phyloP scores from a whole-genome alignment of 2,329 filamentous ascomycete species.

The Monosporascus sp. region DNA sequence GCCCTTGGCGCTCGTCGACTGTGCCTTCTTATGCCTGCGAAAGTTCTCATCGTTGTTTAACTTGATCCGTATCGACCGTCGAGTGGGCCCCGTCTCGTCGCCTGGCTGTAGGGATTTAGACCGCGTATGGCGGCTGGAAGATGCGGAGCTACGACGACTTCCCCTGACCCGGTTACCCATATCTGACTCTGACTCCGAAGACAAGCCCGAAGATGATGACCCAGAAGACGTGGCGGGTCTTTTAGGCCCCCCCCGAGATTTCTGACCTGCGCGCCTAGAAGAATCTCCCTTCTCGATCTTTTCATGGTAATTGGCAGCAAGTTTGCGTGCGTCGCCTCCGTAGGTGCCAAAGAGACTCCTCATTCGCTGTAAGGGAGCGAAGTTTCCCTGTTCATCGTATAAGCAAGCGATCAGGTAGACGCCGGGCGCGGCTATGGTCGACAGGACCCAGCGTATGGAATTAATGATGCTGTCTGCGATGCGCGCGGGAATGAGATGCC shows the following conservation, averaged over 20 bases:
- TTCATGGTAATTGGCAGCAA: constrained; percentile 36
- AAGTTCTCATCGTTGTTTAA: constrained; percentile 71
- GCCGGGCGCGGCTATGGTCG: constrained; percentile 72
- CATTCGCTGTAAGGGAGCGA: constrained; percentile 72
- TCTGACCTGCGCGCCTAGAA: constrained; percentile 19
- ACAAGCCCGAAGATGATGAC: constrained; percentile 59
- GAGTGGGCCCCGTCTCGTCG: constrained; percentile 62
- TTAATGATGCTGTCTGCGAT: constrained; percentile 68
- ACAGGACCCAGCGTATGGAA: constrained; percentile 72
- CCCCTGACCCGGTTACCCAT: constrained; percentile 29
- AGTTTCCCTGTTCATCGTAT: constrained; percentile 72
- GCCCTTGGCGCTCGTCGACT: constrained; percentile 42
- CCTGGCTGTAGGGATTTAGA: constrained; percentile 55
- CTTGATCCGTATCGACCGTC: constrained; percentile 86
- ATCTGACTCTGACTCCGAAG: constrained; percentile 69
- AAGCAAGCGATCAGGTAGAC: constrained; percentile 80
- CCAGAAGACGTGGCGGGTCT: constrained; percentile 33
- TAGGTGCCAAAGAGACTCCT: constrained; percentile 55
- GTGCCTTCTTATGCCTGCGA: constrained; percentile 62
- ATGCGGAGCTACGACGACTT: constrained; percentile 20
- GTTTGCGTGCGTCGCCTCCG: constrained; percentile 40
- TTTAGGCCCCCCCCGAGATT: constrained; percentile 16
- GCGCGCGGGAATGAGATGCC: constrained; percentile 59
- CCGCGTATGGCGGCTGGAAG: constrained; percentile 47
- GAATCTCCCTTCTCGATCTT: constrained; percentile 27